A percentile compares a stretch with the other conserved stretches of the same genome.
These are phyloP conservation scores for Syzygium grande DNA, from an alignment of 345 rosid species.

Conservation along the genomic window DNA sequence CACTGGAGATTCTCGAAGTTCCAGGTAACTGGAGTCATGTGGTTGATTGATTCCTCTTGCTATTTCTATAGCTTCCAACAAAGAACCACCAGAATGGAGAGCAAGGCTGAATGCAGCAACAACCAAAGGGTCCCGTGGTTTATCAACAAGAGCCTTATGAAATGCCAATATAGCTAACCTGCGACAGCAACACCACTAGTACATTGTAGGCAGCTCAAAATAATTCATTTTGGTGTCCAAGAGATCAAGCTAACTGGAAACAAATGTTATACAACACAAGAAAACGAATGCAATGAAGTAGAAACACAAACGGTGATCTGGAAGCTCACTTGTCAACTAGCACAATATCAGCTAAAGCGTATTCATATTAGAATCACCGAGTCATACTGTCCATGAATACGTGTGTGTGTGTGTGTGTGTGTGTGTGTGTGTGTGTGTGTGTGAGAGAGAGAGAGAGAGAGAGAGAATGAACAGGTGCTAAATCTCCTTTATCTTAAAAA, in stretches of 20 bases:
- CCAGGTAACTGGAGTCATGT: conserved; percentile 38
- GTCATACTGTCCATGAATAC: neutral
- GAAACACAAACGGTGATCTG: neutral
- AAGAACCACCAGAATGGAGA: conserved; percentile 72
- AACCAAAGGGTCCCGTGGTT: conserved; percentile 69
- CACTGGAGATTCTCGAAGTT: conserved; percentile 27
- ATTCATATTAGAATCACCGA: neutral
- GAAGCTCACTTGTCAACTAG: neutral
- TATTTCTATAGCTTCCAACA: conserved; percentile 56
- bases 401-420: no score
- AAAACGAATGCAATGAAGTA: neutral
- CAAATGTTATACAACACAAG: neutral
- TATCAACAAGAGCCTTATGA: conserved; percentile 60
- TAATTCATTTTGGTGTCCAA: neutral
- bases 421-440: neutral
- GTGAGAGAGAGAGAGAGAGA: neutral
- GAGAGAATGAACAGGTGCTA: neutral
- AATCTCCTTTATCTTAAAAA: neutral
- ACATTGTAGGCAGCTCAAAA: neutral
- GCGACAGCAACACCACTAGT: neutral
- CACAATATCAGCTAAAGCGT: neutral
- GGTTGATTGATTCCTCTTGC: conserved; percentile 42
- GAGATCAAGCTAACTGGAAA: neutral
- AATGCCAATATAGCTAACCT: conserved; percentile 83
- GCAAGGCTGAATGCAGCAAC: conserved; percentile 78